Conservation (phyloP, 768 basidiomycete species). For the Termitomyces sp. region DNA sequence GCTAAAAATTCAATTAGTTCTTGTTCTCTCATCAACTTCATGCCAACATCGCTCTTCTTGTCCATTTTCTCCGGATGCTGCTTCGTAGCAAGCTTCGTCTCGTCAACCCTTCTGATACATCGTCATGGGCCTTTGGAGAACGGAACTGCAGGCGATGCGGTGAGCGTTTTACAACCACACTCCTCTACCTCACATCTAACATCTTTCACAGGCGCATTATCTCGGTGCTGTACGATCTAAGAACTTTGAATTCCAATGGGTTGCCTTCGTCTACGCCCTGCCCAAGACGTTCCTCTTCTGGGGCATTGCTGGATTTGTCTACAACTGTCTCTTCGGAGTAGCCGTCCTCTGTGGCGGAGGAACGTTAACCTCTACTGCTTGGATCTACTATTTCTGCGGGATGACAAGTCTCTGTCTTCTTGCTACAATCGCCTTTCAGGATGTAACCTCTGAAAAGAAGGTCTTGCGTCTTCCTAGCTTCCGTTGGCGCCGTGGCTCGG, state of each 20-base stretch:
- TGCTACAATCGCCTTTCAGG: neutral
- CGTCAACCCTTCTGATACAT: slow-evolving; percentile 30
- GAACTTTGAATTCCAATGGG: slow-evolving; percentile 33
- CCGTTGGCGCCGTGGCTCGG: neutral
- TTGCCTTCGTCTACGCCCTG: slow-evolving; percentile 48
- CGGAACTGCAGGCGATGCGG: slow-evolving; percentile 33
- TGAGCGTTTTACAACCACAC: slow-evolving; percentile 20
- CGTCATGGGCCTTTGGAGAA: slow-evolving; percentile 32
- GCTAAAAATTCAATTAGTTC: slow-evolving; percentile 21
- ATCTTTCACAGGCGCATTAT: slow-evolving; percentile 26
- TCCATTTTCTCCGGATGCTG: slow-evolving; percentile 29
- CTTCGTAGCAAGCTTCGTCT: slow-evolving; percentile 31
- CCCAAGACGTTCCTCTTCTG: slow-evolving; percentile 52
- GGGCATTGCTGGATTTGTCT: slow-evolving; percentile 31
- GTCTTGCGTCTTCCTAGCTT: neutral
- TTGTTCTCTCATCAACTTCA: slow-evolving; percentile 28
- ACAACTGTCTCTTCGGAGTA: slow-evolving; percentile 28
- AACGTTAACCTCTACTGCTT: neutral
- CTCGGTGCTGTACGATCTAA: slow-evolving; percentile 32
- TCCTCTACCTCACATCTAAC: neutral
- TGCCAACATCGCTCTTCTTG: slow-evolving; percentile 23
- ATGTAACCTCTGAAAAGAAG: neutral
- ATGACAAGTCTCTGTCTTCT: slow-evolving; percentile 11
- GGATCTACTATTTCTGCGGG: slow-evolving; percentile 4
- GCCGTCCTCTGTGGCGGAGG: slow-evolving; percentile 5